Conservation (phyloP, 768 basidiomycete genomes). For the Hemileccinum rubropunctum region DNA sequence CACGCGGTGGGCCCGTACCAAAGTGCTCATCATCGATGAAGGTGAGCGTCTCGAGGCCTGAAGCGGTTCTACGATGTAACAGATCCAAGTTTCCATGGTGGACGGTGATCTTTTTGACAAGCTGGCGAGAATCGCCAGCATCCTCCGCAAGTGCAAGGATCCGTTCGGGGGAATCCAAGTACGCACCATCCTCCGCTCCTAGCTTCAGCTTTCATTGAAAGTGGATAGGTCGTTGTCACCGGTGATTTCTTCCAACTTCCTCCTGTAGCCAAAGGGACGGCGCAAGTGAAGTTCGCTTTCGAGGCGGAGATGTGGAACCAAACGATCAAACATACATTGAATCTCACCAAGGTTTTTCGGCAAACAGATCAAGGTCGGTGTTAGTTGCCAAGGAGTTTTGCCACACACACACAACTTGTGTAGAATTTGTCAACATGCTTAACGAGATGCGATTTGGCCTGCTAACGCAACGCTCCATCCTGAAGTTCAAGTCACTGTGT, state of each 20-base stretch:
- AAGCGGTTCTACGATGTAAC: neutral
- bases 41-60: constrained; percentile 36
- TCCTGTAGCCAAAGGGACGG: constrained; percentile 70
- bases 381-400: neutral
- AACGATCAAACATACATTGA: constrained; percentile 78
- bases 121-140: constrained; percentile 65
- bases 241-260: constrained; percentile 99
- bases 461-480: constrained; percentile 61
- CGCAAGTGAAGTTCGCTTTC: constrained; percentile 81
- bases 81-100: constrained; percentile 86
- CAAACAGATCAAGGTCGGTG: constrained; percentile 84
- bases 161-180: constrained; percentile 97
- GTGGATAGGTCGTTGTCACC: constrained; percentile 74
- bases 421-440: constrained; percentile 93
- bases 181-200: neutral
- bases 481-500: constrained; percentile 66
- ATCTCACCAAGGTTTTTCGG: constrained; percentile 92
- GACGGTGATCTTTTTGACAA: constrained; percentile 94
- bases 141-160: constrained; percentile 54
- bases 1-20: constrained; percentile 78
- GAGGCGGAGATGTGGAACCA: constrained; percentile 79
- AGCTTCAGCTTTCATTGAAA: neutral
- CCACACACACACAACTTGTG: constrained; percentile 4
- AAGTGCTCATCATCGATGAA: constrained; percentile 83
- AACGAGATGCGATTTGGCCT: constrained; percentile 97